A percentile compares a stretch with the other conserved stretches of the same genome.
phyloP scores from a whole-genome alignment of 2,329 filamentous ascomycete genomes.

The Ilyonectria destructans region DNA sequence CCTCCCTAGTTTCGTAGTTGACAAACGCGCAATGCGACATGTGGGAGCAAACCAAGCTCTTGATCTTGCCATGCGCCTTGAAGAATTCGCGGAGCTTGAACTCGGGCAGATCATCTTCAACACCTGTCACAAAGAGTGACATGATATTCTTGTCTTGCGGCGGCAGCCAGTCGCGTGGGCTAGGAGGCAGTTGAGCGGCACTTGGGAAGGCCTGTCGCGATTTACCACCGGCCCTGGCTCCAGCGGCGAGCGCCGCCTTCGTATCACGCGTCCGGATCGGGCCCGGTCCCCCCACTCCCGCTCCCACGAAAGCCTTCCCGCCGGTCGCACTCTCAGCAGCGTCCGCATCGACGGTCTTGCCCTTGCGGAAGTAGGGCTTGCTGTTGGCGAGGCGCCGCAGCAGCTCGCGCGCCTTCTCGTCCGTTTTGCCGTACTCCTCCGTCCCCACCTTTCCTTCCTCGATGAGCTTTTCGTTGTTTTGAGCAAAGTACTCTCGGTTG shows the following conservation, averaged over 20 bases:
- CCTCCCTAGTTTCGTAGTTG: slow-evolving; percentile 90
- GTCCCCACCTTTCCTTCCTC: slow-evolving; percentile 89
- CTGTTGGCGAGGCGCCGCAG: slow-evolving; percentile 88
- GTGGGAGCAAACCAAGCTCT: slow-evolving; percentile 95
- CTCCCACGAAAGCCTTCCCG: slow-evolving; percentile 67
- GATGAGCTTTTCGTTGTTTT: slow-evolving; percentile 96
- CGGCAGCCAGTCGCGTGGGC: slow-evolving; percentile 87
- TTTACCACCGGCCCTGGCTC: slow-evolving; percentile 64
- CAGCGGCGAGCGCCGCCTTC: slow-evolving; percentile 65
- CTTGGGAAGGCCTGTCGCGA: slow-evolving; percentile 76
- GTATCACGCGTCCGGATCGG: slow-evolving; percentile 85
- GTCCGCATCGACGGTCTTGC: slow-evolving; percentile 78
- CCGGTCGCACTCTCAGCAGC: slow-evolving; percentile 55
- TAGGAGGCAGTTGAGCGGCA: slow-evolving; percentile 82
- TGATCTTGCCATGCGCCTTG: slow-evolving; percentile 88
- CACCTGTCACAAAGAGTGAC: slow-evolving; percentile 93
- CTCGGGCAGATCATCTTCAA: slow-evolving; percentile 96
- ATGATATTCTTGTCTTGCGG: slow-evolving; percentile 89
- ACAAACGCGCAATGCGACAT: slow-evolving; percentile 98
- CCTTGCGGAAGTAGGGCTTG: slow-evolving; percentile 95
- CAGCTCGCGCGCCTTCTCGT: slow-evolving; percentile 95
- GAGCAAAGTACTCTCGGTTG: slow-evolving; percentile 97
- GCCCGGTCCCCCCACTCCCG: slow-evolving; percentile 76
- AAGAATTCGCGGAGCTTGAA: slow-evolving; percentile 94
- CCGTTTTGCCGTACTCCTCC: slow-evolving; percentile 96